Base-by-base conservation (phyloP, 2,329 filamentous ascomycete genomes). In the Pyrenochaeta sp. region DNA sequence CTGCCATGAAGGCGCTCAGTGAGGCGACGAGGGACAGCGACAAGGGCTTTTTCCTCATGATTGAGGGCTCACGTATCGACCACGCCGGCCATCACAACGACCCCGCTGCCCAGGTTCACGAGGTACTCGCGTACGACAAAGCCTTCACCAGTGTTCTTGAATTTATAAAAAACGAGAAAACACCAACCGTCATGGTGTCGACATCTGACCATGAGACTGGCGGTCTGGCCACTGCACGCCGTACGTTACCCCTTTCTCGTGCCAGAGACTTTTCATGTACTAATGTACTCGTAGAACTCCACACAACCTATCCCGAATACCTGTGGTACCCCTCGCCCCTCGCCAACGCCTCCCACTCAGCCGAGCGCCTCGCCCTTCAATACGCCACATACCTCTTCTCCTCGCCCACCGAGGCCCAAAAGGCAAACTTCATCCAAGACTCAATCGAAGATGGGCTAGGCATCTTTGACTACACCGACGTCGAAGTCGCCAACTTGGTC, bases 191-290 rank as follows among this genome's bases (percentile, higher is more conserved):
- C 9, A 83, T 99, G 64, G 90, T 99, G 36, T 87, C 87, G 54
- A 99, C 95, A 2, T 96, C 91, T 53, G 95, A 99, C 76, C 95
- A 99, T 74, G 95, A 99, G 75, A 99, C 95, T 0, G 95, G 95
- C 23, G 95, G 95, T 37, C 82, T 99, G 2, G 84, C 92, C 2
- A 86, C 89, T 15, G 94, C 93, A 21, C 84, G 91, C 64, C 95
- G 86, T 88, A 81, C 69, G 85, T 75, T 14, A 33, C 43, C 43
- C n/a, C 20, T 30, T 15, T 12, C 39, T 36, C 18, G 27, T 29
- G 1, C 23, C 15, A 14, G 9, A 4, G 15, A 45, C 10, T 2
- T 17, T 12, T 9, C 27, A 45, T 59, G 68, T 58, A 71, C 51
- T 42, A 18, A 9, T n/a, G 2, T 39, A 11, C 14, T 23, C n/a